Evolutionary conservation across 2,329 filamentous ascomycete species (phyloP).

Genomic region (Phialophora macrospora): DNA sequence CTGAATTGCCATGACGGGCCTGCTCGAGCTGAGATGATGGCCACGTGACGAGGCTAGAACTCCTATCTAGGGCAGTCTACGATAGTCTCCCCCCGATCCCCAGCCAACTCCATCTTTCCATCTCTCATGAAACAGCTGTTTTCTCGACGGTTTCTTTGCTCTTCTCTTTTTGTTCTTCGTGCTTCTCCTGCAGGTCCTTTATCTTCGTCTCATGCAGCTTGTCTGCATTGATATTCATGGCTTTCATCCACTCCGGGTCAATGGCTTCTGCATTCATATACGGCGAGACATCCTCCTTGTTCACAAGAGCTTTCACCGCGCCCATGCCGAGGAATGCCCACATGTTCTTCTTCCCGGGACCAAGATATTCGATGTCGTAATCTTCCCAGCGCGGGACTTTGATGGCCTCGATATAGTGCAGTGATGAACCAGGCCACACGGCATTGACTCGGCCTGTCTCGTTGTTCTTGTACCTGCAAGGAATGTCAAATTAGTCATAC

Average conservation of each 20-base stretch:
- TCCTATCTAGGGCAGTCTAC: neutral
- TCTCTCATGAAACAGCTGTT: conserved; percentile 16
- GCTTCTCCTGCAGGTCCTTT: conserved; percentile 31
- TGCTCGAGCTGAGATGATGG: too few relatives aligned
- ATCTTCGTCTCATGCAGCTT: conserved; percentile 37
- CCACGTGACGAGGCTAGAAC: conserved; percentile 18
- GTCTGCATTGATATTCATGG: conserved; percentile 34
- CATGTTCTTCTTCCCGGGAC: conserved; percentile 37
- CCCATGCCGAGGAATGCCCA: conserved; percentile 46
- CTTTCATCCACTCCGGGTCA: conserved; percentile 45
- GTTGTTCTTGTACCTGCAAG: conserved; percentile 47
- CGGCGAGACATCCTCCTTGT: conserved; percentile 41
- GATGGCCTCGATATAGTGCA: conserved; percentile 56
- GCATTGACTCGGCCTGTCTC: conserved; percentile 54
- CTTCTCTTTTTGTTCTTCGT: conserved; percentile 28
- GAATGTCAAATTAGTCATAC: conserved; percentile 34
- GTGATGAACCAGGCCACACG: conserved; percentile 57
- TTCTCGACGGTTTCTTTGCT: conserved; percentile 31
- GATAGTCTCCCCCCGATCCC: neutral
- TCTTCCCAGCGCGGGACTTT: conserved; percentile 52
- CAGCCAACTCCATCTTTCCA: neutral
- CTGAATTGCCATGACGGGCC: neutral
- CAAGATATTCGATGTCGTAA: conserved; percentile 51
- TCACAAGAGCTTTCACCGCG: conserved; percentile 41
- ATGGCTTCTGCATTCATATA: conserved; percentile 44